Percentiles rank a stretch among this genome's conserved stretches.
Conservation (phyloP, 495 filamentous ascomycete species). For the Apodospora peruviana region DNA sequence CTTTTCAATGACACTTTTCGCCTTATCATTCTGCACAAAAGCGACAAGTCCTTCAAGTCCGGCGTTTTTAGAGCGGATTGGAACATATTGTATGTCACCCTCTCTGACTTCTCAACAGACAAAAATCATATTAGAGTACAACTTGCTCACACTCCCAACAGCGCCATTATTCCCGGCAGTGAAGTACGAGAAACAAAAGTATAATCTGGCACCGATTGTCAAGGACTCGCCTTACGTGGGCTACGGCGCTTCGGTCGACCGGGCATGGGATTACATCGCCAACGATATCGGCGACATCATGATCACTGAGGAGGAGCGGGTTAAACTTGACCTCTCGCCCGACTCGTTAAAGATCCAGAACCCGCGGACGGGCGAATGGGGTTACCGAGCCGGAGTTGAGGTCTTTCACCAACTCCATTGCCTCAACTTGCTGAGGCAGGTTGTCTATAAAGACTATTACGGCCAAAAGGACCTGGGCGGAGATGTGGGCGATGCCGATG, state of each 20-base stretch:
- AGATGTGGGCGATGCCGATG: slow-evolving; percentile 21
- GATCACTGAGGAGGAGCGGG: slow-evolving; percentile 43
- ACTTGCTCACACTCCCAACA: too few species aligned
- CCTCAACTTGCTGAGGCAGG: slow-evolving; percentile 45
- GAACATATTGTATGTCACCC: slow-evolving; percentile 29
- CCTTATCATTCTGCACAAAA: slow-evolving; percentile 34
- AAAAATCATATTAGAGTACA: too few species aligned
- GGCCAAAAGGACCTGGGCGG: slow-evolving; percentile 34
- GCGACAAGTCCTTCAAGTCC: slow-evolving; percentile 9
- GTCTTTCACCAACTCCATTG: slow-evolving; percentile 55
- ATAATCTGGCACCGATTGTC: slow-evolving; percentile 33
- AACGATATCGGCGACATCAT: slow-evolving; percentile 45
- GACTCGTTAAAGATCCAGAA: slow-evolving; percentile 41
- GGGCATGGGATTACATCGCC: slow-evolving; percentile 39
- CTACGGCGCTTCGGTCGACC: slow-evolving; percentile 38
- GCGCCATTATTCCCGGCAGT: slow-evolving; percentile 41
- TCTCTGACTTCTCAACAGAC: too few species aligned
- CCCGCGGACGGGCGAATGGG: slow-evolving; percentile 43
- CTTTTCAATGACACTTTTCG: slow-evolving; percentile 36
- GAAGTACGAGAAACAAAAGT: slow-evolving; percentile 38
- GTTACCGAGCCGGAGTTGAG: slow-evolving; percentile 48
- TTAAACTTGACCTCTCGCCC: slow-evolving; percentile 40
- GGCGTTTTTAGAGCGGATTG: slow-evolving; percentile 5
- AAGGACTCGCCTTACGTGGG: slow-evolving; percentile 36
- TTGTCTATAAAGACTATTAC: slow-evolving; percentile 46